Evolutionary conservation across 2,329 filamentous ascomycete genomes (phyloP), one percentile per base, ranked within the genome.

Genomic region (Coniella vitis): DNA sequence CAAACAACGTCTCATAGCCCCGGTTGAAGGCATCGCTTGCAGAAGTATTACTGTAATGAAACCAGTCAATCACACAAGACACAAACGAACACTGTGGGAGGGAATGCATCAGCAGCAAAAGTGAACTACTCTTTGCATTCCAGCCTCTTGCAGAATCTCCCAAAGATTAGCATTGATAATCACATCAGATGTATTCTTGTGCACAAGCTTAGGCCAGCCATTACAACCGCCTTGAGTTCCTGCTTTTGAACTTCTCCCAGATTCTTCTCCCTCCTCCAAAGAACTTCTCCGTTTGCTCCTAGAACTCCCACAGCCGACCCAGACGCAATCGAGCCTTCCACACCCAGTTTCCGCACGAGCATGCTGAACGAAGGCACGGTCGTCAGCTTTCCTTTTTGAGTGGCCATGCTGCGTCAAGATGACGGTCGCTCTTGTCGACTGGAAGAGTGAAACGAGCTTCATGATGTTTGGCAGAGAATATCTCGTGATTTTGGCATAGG

Each of bases 331-430:
- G 58, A 63, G 41, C 61, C 65, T 5, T 45, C 48, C 7, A 56
- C 49, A 7, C 66, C 64, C 67, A 66, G 69, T 59, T 64, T 68
- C 16, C 60, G 56, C 17, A 69, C 66, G 2, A 69, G 58, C 48
- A 69, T 66, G 56, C 66, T 47, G 52, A 46, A 58, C 63, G 4
- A 63, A 60, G 1, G 57, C 54, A 37, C 38, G 7, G 29, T 29
- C 9, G 52, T 56, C 32, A 68, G 60, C 49, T 69, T 65, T 17
- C 54, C 53, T 10, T 58, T n/a, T 43, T 0, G 61, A 53, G 56
- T 69, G 66, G 38, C 66, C 67, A 52, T 70, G 67, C 53, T 68
- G 66, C 2, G 66, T 69, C 57, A 67, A 67, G 50, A 69, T 54
- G 40, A 63, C 55, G 21, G 65, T 65, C n/a, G 55, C 52, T 17